Evolutionary conservation across 139 green algal species (phyloP), one percentile per base, ranked within the genome.

Genomic region (Closterium sp.): DNA sequence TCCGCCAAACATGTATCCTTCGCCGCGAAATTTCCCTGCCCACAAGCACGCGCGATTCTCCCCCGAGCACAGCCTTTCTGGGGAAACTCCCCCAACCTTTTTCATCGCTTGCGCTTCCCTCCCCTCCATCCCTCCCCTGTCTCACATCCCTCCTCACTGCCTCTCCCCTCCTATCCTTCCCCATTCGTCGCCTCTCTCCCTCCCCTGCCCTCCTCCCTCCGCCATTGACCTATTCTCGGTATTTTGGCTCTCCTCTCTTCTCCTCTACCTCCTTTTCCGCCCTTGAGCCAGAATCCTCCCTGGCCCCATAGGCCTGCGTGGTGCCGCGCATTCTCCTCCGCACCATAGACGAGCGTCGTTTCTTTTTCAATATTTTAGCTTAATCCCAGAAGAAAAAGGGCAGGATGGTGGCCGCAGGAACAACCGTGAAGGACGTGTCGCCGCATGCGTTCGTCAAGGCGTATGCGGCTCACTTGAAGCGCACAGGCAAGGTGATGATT

Each of bases 391-490:
- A 29, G 9, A 87, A 87, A n/a, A 28, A 87, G 28, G n/a, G 28
- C n/a, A 87, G 85, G 85, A 89, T 89, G 87, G 87, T 31, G 28
- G 89, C 30, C 21, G 28, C 92, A 30, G 93, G 95, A 29, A 95
- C 95, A 89, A 96, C 95, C 50, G 97, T 98, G 87, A 97, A 97
- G 94, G 97, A 98, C 93, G 96, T 98, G 86, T 96, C 95, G 45
- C 91, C 96, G 31, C 94, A 98, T 79, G 94, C 95, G 30, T 99
- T 99, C 95, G 99, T 99, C 92, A 95, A 95, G 45, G 96, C 97
- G 13, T 99, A 99, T 93, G 96, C 98, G 87, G 96, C 97, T 30
- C 97, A 99, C 94, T 91, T 99, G 93, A 99, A 99, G 96, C 95
- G 95, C 73, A 98, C 97, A 91, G 98, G 98, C 94, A 99, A 99